phyloP scores from a whole-genome alignment of 2,329 filamentous ascomycete species.

The Arachnopeziza araneosa region DNA sequence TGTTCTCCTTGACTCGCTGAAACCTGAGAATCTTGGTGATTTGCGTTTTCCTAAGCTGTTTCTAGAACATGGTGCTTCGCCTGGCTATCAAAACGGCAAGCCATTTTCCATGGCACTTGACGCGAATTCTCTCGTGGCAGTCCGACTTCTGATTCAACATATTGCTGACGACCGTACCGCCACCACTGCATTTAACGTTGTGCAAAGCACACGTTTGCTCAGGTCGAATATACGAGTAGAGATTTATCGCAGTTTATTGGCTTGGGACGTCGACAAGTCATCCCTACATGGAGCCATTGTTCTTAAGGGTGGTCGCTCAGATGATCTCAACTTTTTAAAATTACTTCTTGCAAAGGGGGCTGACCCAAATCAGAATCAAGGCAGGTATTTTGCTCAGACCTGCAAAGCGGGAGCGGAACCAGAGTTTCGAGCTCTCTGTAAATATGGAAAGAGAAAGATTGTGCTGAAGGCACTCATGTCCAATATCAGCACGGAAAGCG shows the following conservation, averaged over 20 bases:
- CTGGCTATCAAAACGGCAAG: constrained; percentile 2
- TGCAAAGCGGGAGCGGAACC: not conserved
- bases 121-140: constrained; percentile 5
- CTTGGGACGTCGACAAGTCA: constrained; percentile 2
- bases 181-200: constrained; percentile 3
- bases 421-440: constrained; percentile 4
- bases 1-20: constrained; percentile 6
- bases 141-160: constrained; percentile 5
- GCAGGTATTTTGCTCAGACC: constrained; percentile 1
- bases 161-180: not conserved
- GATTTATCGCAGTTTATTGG: constrained; percentile 1
- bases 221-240: constrained; percentile 1
- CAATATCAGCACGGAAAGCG: not conserved
- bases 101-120: constrained; percentile 1
- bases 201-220: not conserved
- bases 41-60: constrained; percentile 5
- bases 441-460: not conserved
- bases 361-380: constrained; percentile 3
- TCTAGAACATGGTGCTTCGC: constrained; percentile 4
- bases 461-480: constrained; percentile 2
- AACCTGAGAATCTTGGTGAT: constrained; percentile 2
- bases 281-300: constrained; percentile 1
- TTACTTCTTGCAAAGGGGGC: constrained; percentile 5
- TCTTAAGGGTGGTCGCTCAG: not conserved
- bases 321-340: constrained; percentile 1